phyloP scores from a whole-genome alignment of 2,329 filamentous ascomycete species.

The Pseudogymnoascus verrucosus region DNA sequence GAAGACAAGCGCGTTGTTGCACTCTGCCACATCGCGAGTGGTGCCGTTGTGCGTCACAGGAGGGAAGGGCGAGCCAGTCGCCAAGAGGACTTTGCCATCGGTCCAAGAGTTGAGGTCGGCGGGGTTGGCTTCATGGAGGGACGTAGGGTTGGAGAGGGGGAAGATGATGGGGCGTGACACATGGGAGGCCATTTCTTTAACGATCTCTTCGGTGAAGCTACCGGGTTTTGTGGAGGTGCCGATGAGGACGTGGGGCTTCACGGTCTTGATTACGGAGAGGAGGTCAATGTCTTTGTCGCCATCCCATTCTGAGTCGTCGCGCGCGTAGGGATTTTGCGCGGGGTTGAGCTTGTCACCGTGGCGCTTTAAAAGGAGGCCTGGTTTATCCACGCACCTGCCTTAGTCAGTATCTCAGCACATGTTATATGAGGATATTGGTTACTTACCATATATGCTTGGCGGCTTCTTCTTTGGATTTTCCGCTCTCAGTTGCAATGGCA shows the following conservation, averaged over 20 bases:
- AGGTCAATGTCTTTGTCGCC: constrained; percentile 49
- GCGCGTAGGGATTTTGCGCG: constrained; percentile 61
- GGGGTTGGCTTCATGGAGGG: constrained; percentile 73
- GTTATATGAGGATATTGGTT: not conserved
- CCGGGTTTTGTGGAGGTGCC: constrained; percentile 74
- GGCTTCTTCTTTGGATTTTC: constrained; percentile 64
- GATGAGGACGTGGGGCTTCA: constrained; percentile 74
- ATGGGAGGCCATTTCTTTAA: constrained; percentile 68
- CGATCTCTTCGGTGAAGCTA: constrained; percentile 58
- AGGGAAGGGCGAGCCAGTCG: constrained; percentile 75
- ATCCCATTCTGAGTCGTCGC: constrained; percentile 56
- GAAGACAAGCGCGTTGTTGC: constrained; percentile 82
- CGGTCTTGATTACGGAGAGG: constrained; percentile 56
- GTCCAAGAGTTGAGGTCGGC: constrained; percentile 73
- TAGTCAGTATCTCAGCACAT: not conserved
- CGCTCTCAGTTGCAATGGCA: constrained; percentile 62
- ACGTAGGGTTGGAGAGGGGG: constrained; percentile 78
- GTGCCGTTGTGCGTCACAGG: constrained; percentile 55
- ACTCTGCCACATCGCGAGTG: constrained; percentile 58
- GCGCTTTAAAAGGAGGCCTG: constrained; percentile 62
- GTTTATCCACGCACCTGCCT: constrained; percentile 69
- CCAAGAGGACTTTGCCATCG: constrained; percentile 65
- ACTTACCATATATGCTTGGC: constrained; percentile 67
- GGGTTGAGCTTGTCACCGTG: constrained; percentile 52
- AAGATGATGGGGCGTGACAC: constrained; percentile 68